A percentile compares a stretch with the other conserved stretches of the same genome.
phyloP scores from a whole-genome alignment of 176 grass and related monocot genomes.

The Bonia amplexicaulis region DNA sequence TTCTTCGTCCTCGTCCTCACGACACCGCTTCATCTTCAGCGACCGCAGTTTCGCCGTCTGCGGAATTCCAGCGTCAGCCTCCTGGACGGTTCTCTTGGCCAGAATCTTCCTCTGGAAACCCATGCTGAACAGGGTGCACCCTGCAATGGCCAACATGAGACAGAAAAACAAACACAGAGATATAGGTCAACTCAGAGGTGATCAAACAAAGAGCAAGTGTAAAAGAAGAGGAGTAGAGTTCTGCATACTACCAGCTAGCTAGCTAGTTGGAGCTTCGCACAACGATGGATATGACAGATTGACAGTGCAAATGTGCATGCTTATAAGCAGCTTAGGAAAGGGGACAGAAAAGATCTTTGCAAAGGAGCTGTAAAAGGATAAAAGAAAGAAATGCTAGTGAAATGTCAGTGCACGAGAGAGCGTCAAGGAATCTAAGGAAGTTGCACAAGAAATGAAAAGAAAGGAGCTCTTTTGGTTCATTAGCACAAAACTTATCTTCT shows the following conservation, averaged over 20 bases:
- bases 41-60: neutral
- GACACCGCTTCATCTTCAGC: constrained; percentile 9
- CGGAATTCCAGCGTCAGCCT: neutral
- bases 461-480: neutral
- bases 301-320: neutral
- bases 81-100: constrained; percentile 1
- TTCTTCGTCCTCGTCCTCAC: neutral
- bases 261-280: neutral
- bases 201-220: neutral
- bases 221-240: neutral
- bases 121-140: neutral
- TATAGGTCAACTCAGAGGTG: neutral
- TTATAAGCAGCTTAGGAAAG: constrained; percentile 31
- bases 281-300: neutral
- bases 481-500: constrained; percentile 6
- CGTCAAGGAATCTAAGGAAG: constrained; percentile 30
- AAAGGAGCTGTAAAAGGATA: neutral
- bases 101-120: constrained; percentile 26
- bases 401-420: constrained; percentile 12
- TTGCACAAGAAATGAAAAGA: constrained; percentile 27
- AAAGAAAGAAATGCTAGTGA: neutral
- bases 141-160: neutral
- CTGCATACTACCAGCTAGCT: neutral
- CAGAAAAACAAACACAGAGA: neutral
- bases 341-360: neutral